A percentile compares a stretch with the other conserved stretches of the same genome.
These are phyloP conservation scores for Alternaria alternata DNA, from an alignment of 2,329 filamentous ascomycete species.

Conservation along the genomic window DNA sequence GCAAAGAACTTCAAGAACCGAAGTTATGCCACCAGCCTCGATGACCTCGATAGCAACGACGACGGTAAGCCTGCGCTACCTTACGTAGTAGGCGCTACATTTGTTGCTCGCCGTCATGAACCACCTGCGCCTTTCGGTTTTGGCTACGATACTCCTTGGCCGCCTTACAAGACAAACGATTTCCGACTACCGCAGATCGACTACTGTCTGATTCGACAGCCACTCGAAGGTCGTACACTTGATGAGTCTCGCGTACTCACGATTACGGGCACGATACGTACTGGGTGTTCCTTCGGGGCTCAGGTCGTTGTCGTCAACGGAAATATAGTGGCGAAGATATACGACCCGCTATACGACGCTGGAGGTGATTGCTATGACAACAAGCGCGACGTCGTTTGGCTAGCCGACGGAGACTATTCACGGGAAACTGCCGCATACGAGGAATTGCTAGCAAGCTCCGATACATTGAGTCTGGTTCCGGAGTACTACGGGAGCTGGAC, in stretches of 20 bases:
- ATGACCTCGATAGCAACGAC: neutral
- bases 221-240: neutral
- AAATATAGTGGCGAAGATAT: conserved; percentile 13
- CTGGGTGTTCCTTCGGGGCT: conserved; percentile 4
- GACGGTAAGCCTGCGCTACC: conserved; percentile 7
- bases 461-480: neutral
- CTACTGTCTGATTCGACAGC: conserved; percentile 3
- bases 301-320: conserved; percentile 9
- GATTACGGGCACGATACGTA: conserved; percentile 4
- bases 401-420: conserved; percentile 13
- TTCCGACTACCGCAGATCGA: conserved; percentile 5
- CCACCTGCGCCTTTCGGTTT: conserved; percentile 9
- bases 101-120: conserved; percentile 5
- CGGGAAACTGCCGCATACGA: conserved; percentile 10
- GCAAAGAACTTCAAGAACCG: neutral
- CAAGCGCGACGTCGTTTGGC: conserved; percentile 5
- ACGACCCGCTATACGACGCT: conserved; percentile 15
- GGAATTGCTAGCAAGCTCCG: neutral
- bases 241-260: neutral
- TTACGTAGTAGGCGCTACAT: conserved; percentile 4
- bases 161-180: neutral
- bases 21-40: neutral
- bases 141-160: conserved; percentile 1
- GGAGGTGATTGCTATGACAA: neutral
- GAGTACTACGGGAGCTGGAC: conserved; percentile 11